Conservation (phyloP, 1,139 yeast species). For the Saccharomyces pastorianus region DNA sequence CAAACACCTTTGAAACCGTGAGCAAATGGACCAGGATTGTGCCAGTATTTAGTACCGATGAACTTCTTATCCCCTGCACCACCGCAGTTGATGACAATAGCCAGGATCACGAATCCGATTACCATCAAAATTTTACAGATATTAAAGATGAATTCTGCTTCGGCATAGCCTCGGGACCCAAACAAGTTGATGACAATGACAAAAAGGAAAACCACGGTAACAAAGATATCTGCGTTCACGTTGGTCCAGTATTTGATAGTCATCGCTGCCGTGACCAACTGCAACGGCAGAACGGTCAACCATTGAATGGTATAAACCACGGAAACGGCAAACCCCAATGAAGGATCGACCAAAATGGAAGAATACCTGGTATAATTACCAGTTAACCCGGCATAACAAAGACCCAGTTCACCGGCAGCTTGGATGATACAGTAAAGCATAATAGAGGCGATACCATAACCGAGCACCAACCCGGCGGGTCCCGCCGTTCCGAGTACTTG, state of each 20-base stretch:
- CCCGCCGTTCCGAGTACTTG: constrained; percentile 60
- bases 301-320: constrained; percentile 78
- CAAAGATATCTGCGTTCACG: constrained; percentile 57
- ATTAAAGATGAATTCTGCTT: constrained; percentile 57
- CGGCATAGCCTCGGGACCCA: constrained; percentile 64
- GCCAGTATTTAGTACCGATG: constrained; percentile 52
- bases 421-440: constrained; percentile 67
- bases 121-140: constrained; percentile 51
- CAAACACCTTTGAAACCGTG: constrained; percentile 69
- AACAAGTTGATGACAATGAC: constrained; percentile 49
- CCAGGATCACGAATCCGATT: constrained; percentile 54
- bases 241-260: constrained; percentile 59
- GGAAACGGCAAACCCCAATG: constrained; percentile 75
- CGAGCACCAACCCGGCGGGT: constrained; percentile 66
- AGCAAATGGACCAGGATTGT: constrained; percentile 50
- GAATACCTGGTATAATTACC: constrained; percentile 72
- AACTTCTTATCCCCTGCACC: constrained; percentile 48
- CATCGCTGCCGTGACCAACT: constrained; percentile 68
- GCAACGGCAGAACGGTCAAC: constrained; percentile 70
- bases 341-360: constrained; percentile 54
- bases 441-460: constrained; percentile 59
- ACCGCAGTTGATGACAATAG: constrained; percentile 51
- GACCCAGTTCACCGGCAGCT: constrained; percentile 76
- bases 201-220: constrained; percentile 50
- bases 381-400: constrained; percentile 60